Base-by-base conservation (phyloP, 163 green algal genomes). In the Prototheca stagnorum region DNA sequence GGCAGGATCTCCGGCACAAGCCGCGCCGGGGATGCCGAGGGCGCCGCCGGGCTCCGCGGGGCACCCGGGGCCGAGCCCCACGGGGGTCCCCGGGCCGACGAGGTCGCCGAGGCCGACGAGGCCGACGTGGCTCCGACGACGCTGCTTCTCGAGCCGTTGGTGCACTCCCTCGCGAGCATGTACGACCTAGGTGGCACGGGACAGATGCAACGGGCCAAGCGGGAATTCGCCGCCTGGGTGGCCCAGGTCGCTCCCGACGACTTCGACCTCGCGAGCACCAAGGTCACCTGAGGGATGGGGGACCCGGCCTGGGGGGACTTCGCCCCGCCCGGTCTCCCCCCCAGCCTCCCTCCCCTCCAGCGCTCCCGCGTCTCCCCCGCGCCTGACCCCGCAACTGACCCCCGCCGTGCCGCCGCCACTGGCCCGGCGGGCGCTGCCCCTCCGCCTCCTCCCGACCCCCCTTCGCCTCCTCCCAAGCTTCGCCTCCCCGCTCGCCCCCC, bases 241-340 rank as follows among this genome's bases (percentile, higher is more conserved):
- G 11, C 44, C 27, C 3, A 44, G 29, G 28, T 39, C 17, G 50
- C 36, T 4, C 45, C 53, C 16, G 53, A 61, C 7, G 53, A 61
- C 21, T 47, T 61, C 23, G 45, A 61, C 45, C 15, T 55, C 7
- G 24, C 42, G 17, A 37, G 28, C 7, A 1, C 31, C 31, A 37
- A 12, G 31, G 31, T n/a, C n/a, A n/a, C 11, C 11, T 37, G 31
- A 37, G 12, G 31, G 11, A 9, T 12, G 11, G 31, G 31, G 31
- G 31, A 37, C 11, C 31, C 11, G 12, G 31, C n/a, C n/a, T n/a
- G n/a, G n/a, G n/a, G n/a, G n/a, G n/a, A n/a, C n/a, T n/a, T n/a
- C n/a, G n/a, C n/a, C n/a, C n/a, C n/a, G n/a, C n/a, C n/a, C n/a
- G n/a, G n/a, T n/a, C n/a, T n/a, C n/a, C n/a, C n/a, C n/a, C n/a